Evolutionary conservation across 2,329 filamentous ascomycete species (phyloP).

Genomic region (Huntiella savannae): DNA sequence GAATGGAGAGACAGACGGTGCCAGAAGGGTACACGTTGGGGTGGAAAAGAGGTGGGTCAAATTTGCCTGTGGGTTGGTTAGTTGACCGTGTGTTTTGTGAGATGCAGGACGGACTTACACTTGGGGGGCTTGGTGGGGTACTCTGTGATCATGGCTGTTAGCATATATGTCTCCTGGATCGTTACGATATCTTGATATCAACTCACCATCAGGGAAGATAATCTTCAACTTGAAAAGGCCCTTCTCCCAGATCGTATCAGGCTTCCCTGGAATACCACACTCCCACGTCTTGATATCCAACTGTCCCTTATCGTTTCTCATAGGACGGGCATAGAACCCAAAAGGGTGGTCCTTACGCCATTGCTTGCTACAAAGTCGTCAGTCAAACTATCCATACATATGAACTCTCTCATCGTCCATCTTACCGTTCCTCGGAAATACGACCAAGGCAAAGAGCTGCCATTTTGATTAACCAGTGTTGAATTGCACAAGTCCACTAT

Average conservation of each 20-base stretch:
- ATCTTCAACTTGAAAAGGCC: conserved; percentile 90
- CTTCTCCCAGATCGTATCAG: conserved; percentile 96
- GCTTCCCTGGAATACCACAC: conserved; percentile 86
- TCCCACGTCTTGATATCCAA: conserved; percentile 94
- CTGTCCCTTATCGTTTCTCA: conserved; percentile 55
- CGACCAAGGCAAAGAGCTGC: too few species aligned
- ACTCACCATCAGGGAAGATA: conserved; percentile 76
- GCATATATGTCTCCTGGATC: not conserved
- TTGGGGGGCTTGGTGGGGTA: conserved; percentile 98
- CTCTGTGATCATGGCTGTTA: conserved; percentile 35
- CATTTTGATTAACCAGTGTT: too few species aligned
- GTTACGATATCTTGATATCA: not conserved
- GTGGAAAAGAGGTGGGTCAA: conserved; percentile 86
- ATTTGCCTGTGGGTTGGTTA: conserved; percentile 51
- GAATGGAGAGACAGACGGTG: conserved; percentile 87
- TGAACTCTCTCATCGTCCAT: not conserved
- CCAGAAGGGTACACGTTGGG: conserved; percentile 97
- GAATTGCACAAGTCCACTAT: too few species aligned
- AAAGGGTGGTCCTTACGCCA: conserved; percentile 96
- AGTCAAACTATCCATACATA: not conserved
- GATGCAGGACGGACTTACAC: conserved; percentile 41
- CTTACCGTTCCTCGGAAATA: too few species aligned
- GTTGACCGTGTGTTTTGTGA: not conserved
- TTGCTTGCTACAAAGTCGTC: conserved; percentile 48
- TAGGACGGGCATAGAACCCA: conserved; percentile 84